Percentiles rank a stretch among this genome's conserved stretches.
These are phyloP conservation scores for Carex sylvatica DNA, from an alignment of 202 grass and related monocot genomes.

Conservation along the genomic window DNA sequence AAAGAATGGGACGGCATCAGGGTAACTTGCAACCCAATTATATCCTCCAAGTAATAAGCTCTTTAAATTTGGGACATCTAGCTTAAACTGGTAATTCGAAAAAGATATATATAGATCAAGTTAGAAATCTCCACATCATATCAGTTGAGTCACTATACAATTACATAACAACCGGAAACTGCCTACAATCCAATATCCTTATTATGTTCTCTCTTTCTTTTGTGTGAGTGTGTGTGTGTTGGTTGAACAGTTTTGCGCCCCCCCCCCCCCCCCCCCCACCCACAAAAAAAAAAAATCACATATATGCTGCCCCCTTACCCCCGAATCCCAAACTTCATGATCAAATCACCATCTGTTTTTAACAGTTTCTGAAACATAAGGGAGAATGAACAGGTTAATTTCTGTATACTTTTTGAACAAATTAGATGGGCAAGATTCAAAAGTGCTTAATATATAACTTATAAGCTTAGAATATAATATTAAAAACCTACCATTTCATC, in stretches of 20 bases:
- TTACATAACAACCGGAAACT: not conserved
- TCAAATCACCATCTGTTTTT: not conserved
- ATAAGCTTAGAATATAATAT: not conserved
- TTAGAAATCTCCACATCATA: not conserved
- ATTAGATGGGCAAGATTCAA: not conserved
- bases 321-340: not conserved
- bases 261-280: not conserved
- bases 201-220: not conserved
- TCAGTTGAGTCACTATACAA: not conserved
- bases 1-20: conserved; percentile 20
- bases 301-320: not conserved
- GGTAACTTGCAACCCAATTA: conserved; percentile 11
- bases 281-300: not conserved
- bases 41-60: conserved; percentile 21
- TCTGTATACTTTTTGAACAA: not conserved
- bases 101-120: not conserved
- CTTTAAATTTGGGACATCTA: conserved; percentile 26
- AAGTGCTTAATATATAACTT: not conserved
- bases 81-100: conserved; percentile 8
- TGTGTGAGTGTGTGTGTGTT: not conserved
- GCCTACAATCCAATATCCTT: not conserved
- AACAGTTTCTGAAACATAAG: not conserved
- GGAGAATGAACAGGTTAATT: not conserved
- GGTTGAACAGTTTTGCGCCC: not conserved
- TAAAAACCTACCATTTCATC: conserved; percentile 24